phyloP scores from a whole-genome alignment of 345 rosid species.

The Salix dunnii region DNA sequence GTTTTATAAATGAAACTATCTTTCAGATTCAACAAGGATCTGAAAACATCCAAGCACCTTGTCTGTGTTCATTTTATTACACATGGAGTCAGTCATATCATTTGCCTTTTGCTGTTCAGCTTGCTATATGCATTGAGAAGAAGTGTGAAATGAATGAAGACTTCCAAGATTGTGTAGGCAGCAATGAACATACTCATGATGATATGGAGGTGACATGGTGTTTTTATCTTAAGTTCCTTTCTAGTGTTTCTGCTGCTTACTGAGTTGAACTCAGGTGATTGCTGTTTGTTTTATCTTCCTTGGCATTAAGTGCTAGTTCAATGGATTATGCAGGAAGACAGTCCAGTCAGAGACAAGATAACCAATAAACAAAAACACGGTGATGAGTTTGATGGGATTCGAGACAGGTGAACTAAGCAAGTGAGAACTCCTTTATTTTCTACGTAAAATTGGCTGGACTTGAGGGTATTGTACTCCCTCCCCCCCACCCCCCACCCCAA shows the following conservation, averaged over 20 bases:
- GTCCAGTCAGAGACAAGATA: conserved; percentile 29
- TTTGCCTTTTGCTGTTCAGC: conserved; percentile 45
- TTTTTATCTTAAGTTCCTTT: conserved; percentile 15
- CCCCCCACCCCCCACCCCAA: too few species aligned
- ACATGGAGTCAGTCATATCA: conserved; percentile 4
- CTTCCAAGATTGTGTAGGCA: conserved; percentile 73
- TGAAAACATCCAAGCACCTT: conserved; percentile 1
- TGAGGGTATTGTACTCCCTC: background rate
- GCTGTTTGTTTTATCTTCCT: conserved; percentile 7
- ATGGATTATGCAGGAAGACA: conserved; percentile 57
- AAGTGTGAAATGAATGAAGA: conserved; percentile 80
- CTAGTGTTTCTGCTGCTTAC: conserved; percentile 14
- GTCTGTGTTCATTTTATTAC: background rate
- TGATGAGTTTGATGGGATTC: conserved; percentile 46
- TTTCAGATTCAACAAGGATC: background rate
- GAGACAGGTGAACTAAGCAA: conserved; percentile 88
- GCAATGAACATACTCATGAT: conserved; percentile 44
- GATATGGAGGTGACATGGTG: conserved; percentile 39
- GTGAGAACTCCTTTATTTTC: conserved; percentile 80
- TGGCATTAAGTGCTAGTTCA: conserved; percentile 20
- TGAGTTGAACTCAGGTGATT: conserved; percentile 5
- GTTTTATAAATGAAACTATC: background rate
- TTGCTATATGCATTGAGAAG: conserved; percentile 90
- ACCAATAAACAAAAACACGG: conserved; percentile 25
- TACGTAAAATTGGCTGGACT: conserved; percentile 24